Conservation (phyloP, 2,329 filamentous ascomycete species). For the Apiospora rasikravindrae region DNA sequence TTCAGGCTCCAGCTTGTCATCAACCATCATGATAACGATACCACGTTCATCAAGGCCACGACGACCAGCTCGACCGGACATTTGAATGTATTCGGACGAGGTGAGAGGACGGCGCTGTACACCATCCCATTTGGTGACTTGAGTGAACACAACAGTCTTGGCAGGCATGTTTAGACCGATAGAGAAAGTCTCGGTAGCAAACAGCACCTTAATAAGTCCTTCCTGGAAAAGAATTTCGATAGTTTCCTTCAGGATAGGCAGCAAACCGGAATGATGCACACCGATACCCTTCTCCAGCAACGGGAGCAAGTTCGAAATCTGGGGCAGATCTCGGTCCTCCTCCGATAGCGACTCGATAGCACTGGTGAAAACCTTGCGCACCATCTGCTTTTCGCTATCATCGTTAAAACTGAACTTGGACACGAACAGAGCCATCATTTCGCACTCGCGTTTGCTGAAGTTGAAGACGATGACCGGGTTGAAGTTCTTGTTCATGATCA, state of each 20-base stretch:
- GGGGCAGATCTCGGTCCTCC: conserved; percentile 85
- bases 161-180: conserved; percentile 99
- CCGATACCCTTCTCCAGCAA: conserved; percentile 90
- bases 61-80: conserved; percentile 96
- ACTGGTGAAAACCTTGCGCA: conserved; percentile 90
- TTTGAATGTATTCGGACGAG: conserved; percentile 96
- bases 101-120: conserved; percentile 81
- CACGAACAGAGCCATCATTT: conserved; percentile 86
- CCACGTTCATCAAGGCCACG: conserved; percentile 96
- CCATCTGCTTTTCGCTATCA: conserved; percentile 92
- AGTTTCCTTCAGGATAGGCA: conserved; percentile 96
- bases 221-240: conserved; percentile 99
- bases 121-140: conserved; percentile 94
- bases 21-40: conserved; percentile 99
- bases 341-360: conserved; percentile 92
- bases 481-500: conserved; percentile 98
- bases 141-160: conserved; percentile 98
- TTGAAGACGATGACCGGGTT: conserved; percentile 99
- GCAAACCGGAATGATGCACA: conserved; percentile 92
- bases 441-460: conserved; percentile 97
- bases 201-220: conserved; percentile 95
- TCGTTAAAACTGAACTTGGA: conserved; percentile 92
- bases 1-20: conserved; percentile 92
- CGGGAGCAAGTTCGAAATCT: conserved; percentile 89
- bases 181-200: conserved; percentile 98